Percentiles rank a stretch among this genome's conserved stretches.
These are phyloP conservation scores for Cryptosporidium felis DNA, from an alignment of 169 alveolate genomes.

Conservation along the genomic window DNA sequence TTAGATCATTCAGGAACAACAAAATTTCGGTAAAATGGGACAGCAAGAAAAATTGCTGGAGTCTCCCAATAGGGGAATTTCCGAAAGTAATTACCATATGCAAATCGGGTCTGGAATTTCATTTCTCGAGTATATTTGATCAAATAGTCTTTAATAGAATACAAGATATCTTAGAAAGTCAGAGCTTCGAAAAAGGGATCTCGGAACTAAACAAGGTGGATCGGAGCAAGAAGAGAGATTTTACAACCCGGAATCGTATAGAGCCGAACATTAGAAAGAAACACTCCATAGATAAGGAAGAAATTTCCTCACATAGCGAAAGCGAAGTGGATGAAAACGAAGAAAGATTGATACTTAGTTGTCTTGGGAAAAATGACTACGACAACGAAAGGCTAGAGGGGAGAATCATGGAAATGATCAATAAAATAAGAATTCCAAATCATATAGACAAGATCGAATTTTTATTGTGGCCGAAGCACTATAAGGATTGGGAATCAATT, in stretches of 20 bases:
- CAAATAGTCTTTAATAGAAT: not conserved
- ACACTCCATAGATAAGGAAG: too few species aligned
- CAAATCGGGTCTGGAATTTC: slow-evolving; percentile 8
- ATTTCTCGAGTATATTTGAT: slow-evolving; percentile 9
- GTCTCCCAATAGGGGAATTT: slow-evolving; percentile 1
- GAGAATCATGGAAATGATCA: slow-evolving; percentile 26
- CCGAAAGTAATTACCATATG: slow-evolving; percentile 1
- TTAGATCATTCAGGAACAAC: slow-evolving; percentile 2
- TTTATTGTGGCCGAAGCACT: slow-evolving; percentile 51
- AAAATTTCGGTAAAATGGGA: slow-evolving; percentile 41
- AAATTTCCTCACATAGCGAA: too few species aligned
- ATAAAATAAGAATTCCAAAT: slow-evolving; percentile 16
- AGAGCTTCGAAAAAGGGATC: not conserved
- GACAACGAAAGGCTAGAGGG: slow-evolving; percentile 32
- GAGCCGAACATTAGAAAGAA: too few species aligned
- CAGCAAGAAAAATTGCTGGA: slow-evolving; percentile 9
- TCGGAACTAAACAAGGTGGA: not conserved
- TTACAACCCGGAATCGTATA: too few species aligned
- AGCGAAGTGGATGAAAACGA: not conserved
- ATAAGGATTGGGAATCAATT: slow-evolving; percentile 63
- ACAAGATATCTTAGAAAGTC: not conserved
- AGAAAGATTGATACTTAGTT: slow-evolving; percentile 10
- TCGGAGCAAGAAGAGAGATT: not conserved
- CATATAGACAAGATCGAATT: slow-evolving; percentile 28
- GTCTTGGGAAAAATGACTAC: slow-evolving; percentile 58